These are phyloP conservation scores for Akebia trifoliata DNA, from an alignment of 164 flowering plant species.

Conservation along the genomic window DNA sequence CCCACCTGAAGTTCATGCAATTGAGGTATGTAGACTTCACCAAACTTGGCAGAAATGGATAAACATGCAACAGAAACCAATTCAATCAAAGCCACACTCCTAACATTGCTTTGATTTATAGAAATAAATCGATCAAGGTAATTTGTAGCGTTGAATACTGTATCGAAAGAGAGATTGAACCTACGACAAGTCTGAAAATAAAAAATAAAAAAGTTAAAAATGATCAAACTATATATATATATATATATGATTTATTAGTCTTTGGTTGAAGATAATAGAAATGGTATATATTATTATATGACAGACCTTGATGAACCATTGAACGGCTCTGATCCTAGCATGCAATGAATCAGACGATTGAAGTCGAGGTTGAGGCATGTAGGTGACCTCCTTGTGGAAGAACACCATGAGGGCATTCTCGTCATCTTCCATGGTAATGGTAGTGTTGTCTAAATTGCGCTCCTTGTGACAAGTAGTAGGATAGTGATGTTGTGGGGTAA, in stretches of 20 bases:
- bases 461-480: neutral
- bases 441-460: neutral
- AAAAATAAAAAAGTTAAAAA: neutral
- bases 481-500: too few relatives aligned
- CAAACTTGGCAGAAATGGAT: conserved; percentile 55
- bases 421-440: conserved; percentile 28
- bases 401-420: conserved; percentile 26
- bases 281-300: neutral
- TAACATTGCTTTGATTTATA: conserved; percentile 32
- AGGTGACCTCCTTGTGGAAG: conserved; percentile 38
- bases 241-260: too few relatives aligned
- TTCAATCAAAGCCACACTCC: conserved; percentile 24
- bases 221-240: too few relatives aligned
- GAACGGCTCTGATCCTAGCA: conserved; percentile 36
- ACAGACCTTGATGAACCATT: conserved; percentile 55
- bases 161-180: conserved; percentile 35
- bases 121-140: conserved; percentile 64
- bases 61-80: conserved; percentile 53
- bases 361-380: conserved; percentile 31
- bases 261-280: neutral
- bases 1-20: conserved; percentile 54
- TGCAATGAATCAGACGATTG: conserved; percentile 16
- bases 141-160: conserved; percentile 50
- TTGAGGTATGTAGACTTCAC: conserved; percentile 34
- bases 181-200: conserved; percentile 33